A percentile compares a stretch with the other conserved stretches of the same genome.
Conservation (phyloP, 1,139 yeast genomes). For the Groenewaldozyma auringiensis region DNA sequence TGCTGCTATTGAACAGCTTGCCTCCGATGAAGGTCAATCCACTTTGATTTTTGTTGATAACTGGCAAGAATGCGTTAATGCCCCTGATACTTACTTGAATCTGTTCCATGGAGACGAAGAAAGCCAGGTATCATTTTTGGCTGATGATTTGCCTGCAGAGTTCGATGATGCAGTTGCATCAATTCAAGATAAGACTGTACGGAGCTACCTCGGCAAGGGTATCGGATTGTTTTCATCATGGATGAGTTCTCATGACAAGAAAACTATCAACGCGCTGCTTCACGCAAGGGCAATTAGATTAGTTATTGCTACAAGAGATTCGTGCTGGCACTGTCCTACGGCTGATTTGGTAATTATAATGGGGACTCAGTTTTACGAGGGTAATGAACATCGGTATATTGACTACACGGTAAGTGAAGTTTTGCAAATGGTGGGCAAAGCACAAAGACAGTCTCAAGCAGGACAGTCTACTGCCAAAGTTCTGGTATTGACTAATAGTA, state of each 20-base stretch:
- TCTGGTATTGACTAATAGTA: slow-evolving; percentile 48
- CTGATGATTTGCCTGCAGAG: not conserved
- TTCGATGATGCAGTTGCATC: slow-evolving; percentile 33
- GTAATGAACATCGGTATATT: slow-evolving; percentile 58
- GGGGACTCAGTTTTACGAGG: slow-evolving; percentile 70
- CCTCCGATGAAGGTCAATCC: slow-evolving; percentile 30
- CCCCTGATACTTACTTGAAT: slow-evolving; percentile 41
- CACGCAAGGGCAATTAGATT: slow-evolving; percentile 43
- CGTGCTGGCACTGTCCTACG: slow-evolving; percentile 42
- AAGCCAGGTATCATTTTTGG: not conserved
- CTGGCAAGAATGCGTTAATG: slow-evolving; percentile 48
- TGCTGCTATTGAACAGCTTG: slow-evolving; percentile 24
- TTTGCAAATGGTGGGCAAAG: slow-evolving; percentile 67
- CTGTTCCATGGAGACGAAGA: slow-evolving; percentile 32
- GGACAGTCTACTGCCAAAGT: slow-evolving; percentile 31
- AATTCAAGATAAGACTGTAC: slow-evolving; percentile 43
- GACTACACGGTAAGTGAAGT: slow-evolving; percentile 63
- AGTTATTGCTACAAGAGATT: slow-evolving; percentile 52
- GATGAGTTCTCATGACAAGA: slow-evolving; percentile 50
- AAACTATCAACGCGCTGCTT: slow-evolving; percentile 48
- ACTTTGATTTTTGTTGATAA: slow-evolving; percentile 51
- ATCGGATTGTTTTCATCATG: slow-evolving; percentile 56
- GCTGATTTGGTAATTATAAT: slow-evolving; percentile 46
- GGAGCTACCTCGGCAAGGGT: slow-evolving; percentile 48
- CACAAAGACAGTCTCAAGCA: slow-evolving; percentile 21